Conservation (phyloP, 352 stramenopile genomes). For the Plasmopara viticola region DNA sequence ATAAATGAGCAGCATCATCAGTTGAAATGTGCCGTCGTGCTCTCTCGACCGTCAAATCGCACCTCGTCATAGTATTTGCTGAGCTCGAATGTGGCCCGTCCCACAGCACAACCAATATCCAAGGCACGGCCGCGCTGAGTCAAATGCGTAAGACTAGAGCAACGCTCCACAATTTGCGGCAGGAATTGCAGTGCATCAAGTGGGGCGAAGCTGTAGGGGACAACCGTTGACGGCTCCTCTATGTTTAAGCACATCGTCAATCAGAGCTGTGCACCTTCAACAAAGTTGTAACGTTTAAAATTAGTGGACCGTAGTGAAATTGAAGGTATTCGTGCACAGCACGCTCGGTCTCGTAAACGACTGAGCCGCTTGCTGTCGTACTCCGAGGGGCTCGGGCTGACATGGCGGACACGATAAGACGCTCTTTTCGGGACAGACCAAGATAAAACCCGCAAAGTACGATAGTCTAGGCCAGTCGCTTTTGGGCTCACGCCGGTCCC, state of each 20-base stretch:
- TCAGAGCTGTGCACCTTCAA: neutral
- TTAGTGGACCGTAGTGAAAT: conserved; percentile 80
- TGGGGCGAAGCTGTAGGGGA: conserved; percentile 67
- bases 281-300: neutral
- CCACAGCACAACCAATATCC: conserved; percentile 93
- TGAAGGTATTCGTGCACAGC: conserved; percentile 88
- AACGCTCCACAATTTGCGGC: conserved; percentile 71
- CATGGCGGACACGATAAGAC: conserved; percentile 12
- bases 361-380: conserved; percentile 82
- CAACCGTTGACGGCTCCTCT: conserved; percentile 60
- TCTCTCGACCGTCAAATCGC: neutral
- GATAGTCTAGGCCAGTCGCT: conserved; percentile 7
- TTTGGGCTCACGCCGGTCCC: neutral
- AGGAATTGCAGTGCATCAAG: conserved; percentile 84
- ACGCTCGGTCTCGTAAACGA: conserved; percentile 83
- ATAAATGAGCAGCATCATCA: conserved; percentile 2
- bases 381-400: conserved; percentile 31
- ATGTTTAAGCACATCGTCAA: neutral
- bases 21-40: conserved; percentile 1
- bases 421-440: conserved; percentile 2
- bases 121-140: conserved; percentile 73
- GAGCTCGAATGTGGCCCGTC: conserved; percentile 90
- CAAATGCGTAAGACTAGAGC: conserved; percentile 46
- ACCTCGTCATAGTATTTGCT: conserved; percentile 90
- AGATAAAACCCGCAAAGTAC: conserved; percentile 10